Evolutionary conservation across 768 basidiomycete genomes (phyloP), one percentile per base, ranked within the genome.

Genomic region (Leucosporidium scottii): DNA sequence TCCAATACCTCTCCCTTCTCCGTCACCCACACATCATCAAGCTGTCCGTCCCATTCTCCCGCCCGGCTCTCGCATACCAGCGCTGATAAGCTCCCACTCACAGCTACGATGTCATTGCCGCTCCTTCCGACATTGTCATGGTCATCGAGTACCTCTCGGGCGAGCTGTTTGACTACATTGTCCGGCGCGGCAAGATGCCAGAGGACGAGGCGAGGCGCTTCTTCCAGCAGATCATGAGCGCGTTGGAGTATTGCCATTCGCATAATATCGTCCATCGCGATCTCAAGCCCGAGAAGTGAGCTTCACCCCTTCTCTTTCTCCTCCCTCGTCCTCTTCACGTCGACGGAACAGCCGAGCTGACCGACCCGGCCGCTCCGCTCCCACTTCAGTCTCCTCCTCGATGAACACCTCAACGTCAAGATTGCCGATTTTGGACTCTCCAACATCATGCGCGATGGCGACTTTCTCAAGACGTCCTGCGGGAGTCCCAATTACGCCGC

Each of bases 401-500:
- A 91, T 78, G 78, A 80, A 31, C 75, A 79, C 63, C 74, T 79
- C 31, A 82, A 82, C 70, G 81, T 98, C 80, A 99, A 99, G 80
- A 97, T 99, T 70, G 93, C 92, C n/a, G 96, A 99, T 81, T 99
- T 98, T 77, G 96, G 96, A 3, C 82, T 99, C 62, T 90, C 90
- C 4, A 97, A 93, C 78, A 89, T 93, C 77, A 93, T 97, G 81
- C 87, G 87, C 75, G 94, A 98, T 74, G 96, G 94, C 1, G 91
- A 93, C 76, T 98, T 97, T 78, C 81, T 99, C 65, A 91, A 92
- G 75, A 99, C 96, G 13, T 93, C 91, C 73, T 99, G 96, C 78
- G 94, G 96, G 1, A 93, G 91, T 77, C 96, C 96, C 1, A 98
- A 99, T 78, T 99, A 99, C 75, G 96, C 96, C 64, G 94, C 96